Conservation (phyloP, 1,139 yeast genomes). For the Hanseniaspora sp. region DNA sequence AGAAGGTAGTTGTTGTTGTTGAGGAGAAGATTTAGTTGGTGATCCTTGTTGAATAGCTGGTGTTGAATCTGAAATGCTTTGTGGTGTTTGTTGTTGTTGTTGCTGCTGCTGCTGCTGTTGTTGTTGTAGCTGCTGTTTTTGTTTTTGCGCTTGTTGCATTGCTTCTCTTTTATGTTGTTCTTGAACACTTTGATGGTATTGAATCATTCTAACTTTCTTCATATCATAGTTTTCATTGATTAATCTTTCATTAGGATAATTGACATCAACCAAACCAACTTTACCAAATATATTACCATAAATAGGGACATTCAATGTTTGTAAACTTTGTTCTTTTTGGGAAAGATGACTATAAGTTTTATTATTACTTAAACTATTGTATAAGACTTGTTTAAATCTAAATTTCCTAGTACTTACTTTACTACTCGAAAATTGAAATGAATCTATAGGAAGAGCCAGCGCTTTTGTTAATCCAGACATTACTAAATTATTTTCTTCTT, state of each 20-base stretch:
- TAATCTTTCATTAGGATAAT: constrained; percentile 12
- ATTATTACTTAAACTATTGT: constrained; percentile 10
- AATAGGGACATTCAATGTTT: constrained; percentile 8
- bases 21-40: neutral
- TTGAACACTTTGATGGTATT: constrained; percentile 10
- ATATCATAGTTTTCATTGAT: constrained; percentile 11
- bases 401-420: constrained; percentile 60
- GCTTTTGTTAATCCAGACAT: constrained; percentile 81
- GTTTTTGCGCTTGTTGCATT: neutral
- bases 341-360: constrained; percentile 1
- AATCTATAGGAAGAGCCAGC: constrained; percentile 71
- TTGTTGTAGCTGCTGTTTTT: neutral
- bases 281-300: constrained; percentile 12
- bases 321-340: constrained; percentile 12
- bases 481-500: constrained; percentile 88
- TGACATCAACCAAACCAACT: constrained; percentile 14
- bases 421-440: constrained; percentile 60
- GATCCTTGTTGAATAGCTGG: neutral
- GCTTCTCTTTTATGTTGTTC: constrained; percentile 12
- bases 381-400: constrained; percentile 52
- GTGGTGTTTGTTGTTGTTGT: neutral
- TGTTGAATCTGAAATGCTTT: neutral
- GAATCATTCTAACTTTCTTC: constrained; percentile 11
- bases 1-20: neutral
- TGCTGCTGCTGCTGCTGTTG: neutral